phyloP scores from a whole-genome alignment of 371 early-diverging fungal genomes.

The Mucor velutinosus region DNA sequence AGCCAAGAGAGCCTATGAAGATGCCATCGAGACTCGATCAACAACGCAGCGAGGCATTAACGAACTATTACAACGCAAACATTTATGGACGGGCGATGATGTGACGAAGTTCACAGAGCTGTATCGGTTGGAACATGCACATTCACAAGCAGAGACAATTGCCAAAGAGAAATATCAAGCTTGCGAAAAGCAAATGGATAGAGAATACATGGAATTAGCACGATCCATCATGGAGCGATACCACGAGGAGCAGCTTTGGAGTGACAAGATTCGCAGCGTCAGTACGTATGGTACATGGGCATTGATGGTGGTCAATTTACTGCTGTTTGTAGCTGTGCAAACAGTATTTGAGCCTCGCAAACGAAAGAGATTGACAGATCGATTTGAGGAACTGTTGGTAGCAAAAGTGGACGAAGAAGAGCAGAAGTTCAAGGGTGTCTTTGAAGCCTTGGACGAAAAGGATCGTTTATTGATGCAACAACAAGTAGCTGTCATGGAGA shows the following conservation, averaged over 20 bases:
- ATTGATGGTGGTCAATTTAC: constrained; percentile 71
- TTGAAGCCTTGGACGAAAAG: constrained; percentile 31
- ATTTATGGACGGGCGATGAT: constrained; percentile 84
- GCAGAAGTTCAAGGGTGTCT: constrained; percentile 31
- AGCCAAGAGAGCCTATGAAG: constrained; percentile 74
- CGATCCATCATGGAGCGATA: constrained; percentile 78
- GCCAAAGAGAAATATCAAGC: constrained; percentile 64
- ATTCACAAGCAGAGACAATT: constrained; percentile 67
- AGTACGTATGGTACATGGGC: constrained; percentile 88
- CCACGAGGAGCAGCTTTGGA: constrained; percentile 95
- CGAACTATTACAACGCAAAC: constrained; percentile 85
- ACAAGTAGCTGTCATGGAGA: constrained; percentile 31
- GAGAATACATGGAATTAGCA: constrained; percentile 67
- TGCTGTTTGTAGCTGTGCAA: constrained; percentile 76
- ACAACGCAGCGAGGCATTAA: constrained; percentile 87
- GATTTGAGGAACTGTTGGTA: constrained; percentile 67
- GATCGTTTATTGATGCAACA: constrained; percentile 24
- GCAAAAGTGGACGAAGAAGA: constrained; percentile 48
- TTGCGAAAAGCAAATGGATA: constrained; percentile 72
- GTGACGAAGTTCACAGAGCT: constrained; percentile 86
- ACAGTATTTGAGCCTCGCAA: constrained; percentile 80
- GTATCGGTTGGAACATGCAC: constrained; percentile 78
- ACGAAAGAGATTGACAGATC: constrained; percentile 70
- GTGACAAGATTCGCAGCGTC: constrained; percentile 92
- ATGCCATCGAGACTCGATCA: constrained; percentile 70